phyloP scores from a whole-genome alignment of 768 basidiomycete species.

The Rickenella mellea region DNA sequence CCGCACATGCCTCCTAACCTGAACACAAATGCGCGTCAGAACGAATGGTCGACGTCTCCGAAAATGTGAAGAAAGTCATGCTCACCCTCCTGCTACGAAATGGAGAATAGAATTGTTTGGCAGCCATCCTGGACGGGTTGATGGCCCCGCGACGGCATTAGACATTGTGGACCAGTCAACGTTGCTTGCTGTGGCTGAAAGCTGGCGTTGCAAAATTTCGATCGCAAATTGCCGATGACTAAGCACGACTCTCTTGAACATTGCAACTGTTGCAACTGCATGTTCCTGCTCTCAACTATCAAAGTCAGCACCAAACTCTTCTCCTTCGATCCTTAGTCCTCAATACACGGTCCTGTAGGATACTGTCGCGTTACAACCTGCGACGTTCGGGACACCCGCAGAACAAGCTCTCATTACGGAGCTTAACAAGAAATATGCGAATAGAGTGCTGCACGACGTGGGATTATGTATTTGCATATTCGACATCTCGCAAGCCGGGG shows the following conservation, averaged over 20 bases:
- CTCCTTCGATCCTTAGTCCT: background rate
- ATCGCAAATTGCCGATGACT: conserved; percentile 1
- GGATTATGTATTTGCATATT: conserved; percentile 88
- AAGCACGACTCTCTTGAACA: background rate
- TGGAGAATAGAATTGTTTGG: conserved; percentile 80
- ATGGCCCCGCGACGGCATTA: background rate
- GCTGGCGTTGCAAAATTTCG: background rate
- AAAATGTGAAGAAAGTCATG: conserved; percentile 4
- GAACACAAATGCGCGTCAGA: conserved; percentile 5
- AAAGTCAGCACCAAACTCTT: conserved; percentile 19
- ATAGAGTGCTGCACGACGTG: conserved; percentile 81
- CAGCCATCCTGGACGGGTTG: conserved; percentile 28
- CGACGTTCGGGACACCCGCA: conserved; percentile 70
- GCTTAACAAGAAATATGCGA: conserved; percentile 93
- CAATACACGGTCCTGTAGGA: conserved; percentile 41
- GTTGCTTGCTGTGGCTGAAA: background rate
- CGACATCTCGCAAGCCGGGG: conserved; percentile 76
- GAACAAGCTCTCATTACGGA: conserved; percentile 77
- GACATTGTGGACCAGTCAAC: background rate
- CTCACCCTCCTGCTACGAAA: conserved; percentile 81
- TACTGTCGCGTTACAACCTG: conserved; percentile 80
- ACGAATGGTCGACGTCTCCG: background rate
- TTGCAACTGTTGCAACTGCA: conserved; percentile 3
- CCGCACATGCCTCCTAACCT: conserved; percentile 98
- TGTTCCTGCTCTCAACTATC: conserved; percentile 27